Evolutionary conservation across 352 stramenopile species (phyloP), one percentile per base, ranked within the genome.

Genomic region (Pythium volutum): DNA sequence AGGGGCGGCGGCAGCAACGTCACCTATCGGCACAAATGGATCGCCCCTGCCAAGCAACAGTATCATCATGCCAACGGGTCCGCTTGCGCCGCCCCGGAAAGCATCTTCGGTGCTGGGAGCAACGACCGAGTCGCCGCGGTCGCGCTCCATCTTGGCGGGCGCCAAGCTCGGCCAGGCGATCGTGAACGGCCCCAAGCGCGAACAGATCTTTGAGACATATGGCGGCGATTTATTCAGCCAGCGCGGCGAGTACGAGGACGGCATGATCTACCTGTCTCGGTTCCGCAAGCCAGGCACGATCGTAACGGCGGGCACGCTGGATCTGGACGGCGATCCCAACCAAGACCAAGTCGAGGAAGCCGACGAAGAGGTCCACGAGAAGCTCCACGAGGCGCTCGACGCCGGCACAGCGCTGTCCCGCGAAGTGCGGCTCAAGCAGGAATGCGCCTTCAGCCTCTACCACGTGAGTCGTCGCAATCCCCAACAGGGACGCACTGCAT

Each of bases 191-290:
- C 69, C 69, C 9, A 76, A 78, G 45, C 59, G 61, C 8, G 75
- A 88, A 26, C 70, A 73, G 38, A 81, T 90, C 14, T 86, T 93
- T 36, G 63, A 57, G 9, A 72, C 66, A 20, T 96, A 96, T 59
- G 62, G 66, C 5, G 87, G 87, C 6, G 87, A 96, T 55, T 60
- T 95, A 15, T 96, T 96, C 62, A 83, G 76, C 34, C 87, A 94
- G 63, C 81, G 79, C 14, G 85, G 86, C 11, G 86, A 91, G 46
- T 94, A 93, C 54, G 76, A 94, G 54, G 77, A 90, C 55, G 87
- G 85, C 25, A 91, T 96, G 81, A 95, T 95, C 55, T 96, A 96
- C 58, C 46, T 94, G 39, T 93, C 84, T 6, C 80, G 84, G 18
- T 89, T 93, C 50, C 74, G 75, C 36, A 91, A 91, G 45, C 84